These are phyloP conservation scores for Thermomucor indicae-seudaticae DNA, from an alignment of 371 early-diverging fungal species.

Conservation along the genomic window DNA sequence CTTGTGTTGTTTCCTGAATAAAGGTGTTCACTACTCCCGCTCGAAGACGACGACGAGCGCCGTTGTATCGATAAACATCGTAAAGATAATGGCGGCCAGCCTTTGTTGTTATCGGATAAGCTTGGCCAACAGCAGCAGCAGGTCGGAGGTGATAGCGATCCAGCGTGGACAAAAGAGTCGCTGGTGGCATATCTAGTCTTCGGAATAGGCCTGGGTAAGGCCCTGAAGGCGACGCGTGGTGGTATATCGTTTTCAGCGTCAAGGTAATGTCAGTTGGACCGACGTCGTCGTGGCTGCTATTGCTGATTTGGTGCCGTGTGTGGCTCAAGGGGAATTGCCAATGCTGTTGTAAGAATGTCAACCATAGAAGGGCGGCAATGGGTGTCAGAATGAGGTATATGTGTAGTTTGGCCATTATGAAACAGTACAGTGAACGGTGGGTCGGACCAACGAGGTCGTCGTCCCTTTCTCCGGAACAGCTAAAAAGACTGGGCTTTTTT, in stretches of 20 bases:
- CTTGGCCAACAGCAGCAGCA: too few relatives aligned
- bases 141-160: constrained; percentile 4
- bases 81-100: not conserved
- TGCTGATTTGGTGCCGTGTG: not conserved
- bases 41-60: not conserved
- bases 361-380: too few relatives aligned
- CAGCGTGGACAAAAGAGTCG: not conserved
- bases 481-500: too few relatives aligned
- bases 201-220: constrained; percentile 50
- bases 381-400: too few relatives aligned
- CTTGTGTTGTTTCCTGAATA: constrained; percentile 12
- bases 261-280: not conserved
- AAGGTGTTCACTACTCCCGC: not conserved
- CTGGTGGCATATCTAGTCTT: constrained; percentile 22
- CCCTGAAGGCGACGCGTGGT: constrained; percentile 22
- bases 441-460: too few relatives aligned
- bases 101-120: constrained; percentile 14
- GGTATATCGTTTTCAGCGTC: constrained; percentile 32
- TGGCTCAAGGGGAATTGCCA: too few relatives aligned
- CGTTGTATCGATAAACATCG: not conserved
- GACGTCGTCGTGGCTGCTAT: too few relatives aligned
- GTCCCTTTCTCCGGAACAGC: too few relatives aligned
- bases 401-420: too few relatives aligned
- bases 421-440: too few relatives aligned
- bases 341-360: not conserved